phyloP scores from a whole-genome alignment of 2,329 filamentous ascomycete genomes.

The Phaeosphaeriaceae sp. region DNA sequence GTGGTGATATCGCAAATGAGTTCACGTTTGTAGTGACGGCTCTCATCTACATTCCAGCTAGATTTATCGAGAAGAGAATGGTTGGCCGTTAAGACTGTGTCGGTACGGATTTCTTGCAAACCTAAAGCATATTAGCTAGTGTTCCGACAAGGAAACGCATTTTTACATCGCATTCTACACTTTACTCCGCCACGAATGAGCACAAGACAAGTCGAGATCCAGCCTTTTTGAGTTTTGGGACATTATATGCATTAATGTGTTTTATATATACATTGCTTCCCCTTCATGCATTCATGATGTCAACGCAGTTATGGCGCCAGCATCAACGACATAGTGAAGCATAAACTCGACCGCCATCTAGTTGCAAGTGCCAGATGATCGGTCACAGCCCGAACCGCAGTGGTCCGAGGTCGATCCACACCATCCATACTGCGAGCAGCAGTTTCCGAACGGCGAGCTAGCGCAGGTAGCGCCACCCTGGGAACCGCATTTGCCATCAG shows the following conservation, averaged over 20 bases:
- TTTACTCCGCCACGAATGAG: too few relatives aligned
- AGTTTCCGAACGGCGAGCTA: conserved; percentile 18
- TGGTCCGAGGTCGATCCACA: conserved; percentile 16
- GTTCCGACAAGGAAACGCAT: neutral
- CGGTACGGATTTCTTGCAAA: too few relatives aligned
- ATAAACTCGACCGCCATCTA: conserved; percentile 6
- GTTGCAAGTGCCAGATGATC: conserved; percentile 18
- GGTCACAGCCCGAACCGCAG: conserved; percentile 17
- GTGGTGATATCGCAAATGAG: conserved; percentile 40
- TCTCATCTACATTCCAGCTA: conserved; percentile 36
- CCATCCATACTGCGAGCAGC: conserved; percentile 18
- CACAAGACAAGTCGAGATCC: too few relatives aligned
- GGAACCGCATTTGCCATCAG: conserved; percentile 16
- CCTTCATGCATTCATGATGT: neutral
- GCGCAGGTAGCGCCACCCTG: conserved; percentile 12
- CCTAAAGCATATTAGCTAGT: neutral
- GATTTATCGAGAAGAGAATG: conserved; percentile 35
- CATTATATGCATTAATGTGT: neutral
- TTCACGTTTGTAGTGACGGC: conserved; percentile 35
- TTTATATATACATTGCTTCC: neutral
- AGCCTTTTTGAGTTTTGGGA: too few relatives aligned
- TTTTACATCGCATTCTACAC: neutral
- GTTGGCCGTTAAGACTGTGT: conserved; percentile 21
- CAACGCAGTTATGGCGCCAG: too few relatives aligned
- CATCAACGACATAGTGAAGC: neutral